phyloP scores from a whole-genome alignment of 2,329 filamentous ascomycete genomes.

The Chaetomium sp. region DNA sequence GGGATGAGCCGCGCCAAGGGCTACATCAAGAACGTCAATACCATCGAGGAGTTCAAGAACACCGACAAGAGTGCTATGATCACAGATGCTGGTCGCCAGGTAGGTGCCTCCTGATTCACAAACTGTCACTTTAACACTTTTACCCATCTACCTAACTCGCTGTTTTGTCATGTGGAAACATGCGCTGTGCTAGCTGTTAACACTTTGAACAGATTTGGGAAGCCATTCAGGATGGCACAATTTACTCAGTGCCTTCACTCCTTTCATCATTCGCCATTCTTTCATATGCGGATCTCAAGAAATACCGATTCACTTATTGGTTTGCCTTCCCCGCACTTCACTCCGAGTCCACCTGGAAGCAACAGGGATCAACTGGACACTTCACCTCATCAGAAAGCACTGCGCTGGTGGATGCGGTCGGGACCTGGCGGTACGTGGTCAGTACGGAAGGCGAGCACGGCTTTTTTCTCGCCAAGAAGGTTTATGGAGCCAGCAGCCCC shows the following conservation, averaged over 20 bases:
- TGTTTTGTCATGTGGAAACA: too few species aligned
- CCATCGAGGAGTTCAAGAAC: slow-evolving; percentile 84
- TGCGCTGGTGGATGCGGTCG: slow-evolving; percentile 71
- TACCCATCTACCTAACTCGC: too few species aligned
- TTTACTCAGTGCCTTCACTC: slow-evolving; percentile 89
- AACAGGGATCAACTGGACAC: slow-evolving; percentile 45
- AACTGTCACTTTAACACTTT: too few species aligned
- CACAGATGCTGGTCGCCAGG: slow-evolving; percentile 70
- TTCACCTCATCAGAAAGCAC: slow-evolving; percentile 66
- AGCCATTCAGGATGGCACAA: slow-evolving; percentile 91
- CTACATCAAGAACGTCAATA: slow-evolving; percentile 93
- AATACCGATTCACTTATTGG: slow-evolving; percentile 97
- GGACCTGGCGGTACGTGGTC: slow-evolving; percentile 78
- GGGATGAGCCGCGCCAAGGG: slow-evolving; percentile 80
- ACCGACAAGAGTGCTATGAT: slow-evolving; percentile 74
- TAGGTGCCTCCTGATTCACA: slow-evolving; percentile 33
- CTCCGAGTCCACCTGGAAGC: slow-evolving; percentile 77
- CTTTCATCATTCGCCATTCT: slow-evolving; percentile 83
- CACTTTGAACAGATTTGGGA: slow-evolving; percentile 76
- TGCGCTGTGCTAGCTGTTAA: slow-evolving; percentile 24
- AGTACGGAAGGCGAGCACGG: slow-evolving; percentile 75
- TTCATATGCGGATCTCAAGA: slow-evolving; percentile 93
- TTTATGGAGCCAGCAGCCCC: slow-evolving; percentile 36
- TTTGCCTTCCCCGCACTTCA: slow-evolving; percentile 93
- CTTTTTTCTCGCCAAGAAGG: slow-evolving; percentile 89